Base-by-base conservation (phyloP, 2,329 filamentous ascomycete genomes). In the Scedosporium boydii region DNA sequence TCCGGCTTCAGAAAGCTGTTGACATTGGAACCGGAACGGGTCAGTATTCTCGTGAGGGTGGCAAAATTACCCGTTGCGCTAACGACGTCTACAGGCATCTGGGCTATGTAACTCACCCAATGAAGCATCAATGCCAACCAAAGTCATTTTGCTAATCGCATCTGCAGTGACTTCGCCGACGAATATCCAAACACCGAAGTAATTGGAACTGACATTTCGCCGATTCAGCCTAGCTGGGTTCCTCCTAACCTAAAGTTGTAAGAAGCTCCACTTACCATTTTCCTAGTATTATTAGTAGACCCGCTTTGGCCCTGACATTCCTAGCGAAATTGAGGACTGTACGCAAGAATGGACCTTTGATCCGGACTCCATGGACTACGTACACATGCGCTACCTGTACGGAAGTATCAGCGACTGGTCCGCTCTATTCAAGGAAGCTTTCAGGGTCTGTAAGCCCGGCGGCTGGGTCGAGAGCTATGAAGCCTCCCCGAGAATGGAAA, bases 371-470 rank as follows among this genome's bases (percentile, higher is more conserved):
- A 78, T 87, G 67, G 84, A 87, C 71, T 81, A 82, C 63, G 79
- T 88, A 62, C 85, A 87, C 70, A 79, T 82, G 2, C 78, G 82
- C 3, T 69, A 83, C 66, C 77, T 89, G 72, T 75, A 77, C 2
- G 86, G 86, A 18, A 78, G 80, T 56, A 80, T 87, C 65, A 71
- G 75, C 0, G 80, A 85, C 66, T 88, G 85, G 74, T 74, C 77
- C 21, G 72, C 78, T 10, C 72, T 88, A 5, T 79, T 87, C 63
- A 71, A 71, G 14, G 81, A 83, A 63, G 71, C 78, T 0, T 82
- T 73, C 64, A 72, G 72, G 60, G 79, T 84, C 64, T 71, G 84
- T 18, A 80, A 80, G 65, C 70, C 70, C 0, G 71, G 72, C 2
- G 72, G 71, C 9, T 74, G 68, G 66, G 63, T 74, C 12, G 69